Conservation (phyloP, 2,329 filamentous ascomycete species). For the Parastagonospora avenae region DNA sequence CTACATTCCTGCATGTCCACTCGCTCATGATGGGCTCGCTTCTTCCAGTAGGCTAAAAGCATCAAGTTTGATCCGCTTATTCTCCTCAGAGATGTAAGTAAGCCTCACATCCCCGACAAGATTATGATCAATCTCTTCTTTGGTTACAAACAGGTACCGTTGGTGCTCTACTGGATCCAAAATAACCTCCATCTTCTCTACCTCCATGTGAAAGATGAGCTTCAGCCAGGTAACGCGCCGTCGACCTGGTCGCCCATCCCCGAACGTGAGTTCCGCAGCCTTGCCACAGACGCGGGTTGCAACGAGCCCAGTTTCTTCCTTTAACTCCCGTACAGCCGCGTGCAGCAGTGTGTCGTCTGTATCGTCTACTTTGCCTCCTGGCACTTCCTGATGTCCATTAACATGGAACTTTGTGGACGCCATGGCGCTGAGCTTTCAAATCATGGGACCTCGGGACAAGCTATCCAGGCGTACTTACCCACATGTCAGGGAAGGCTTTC, state of each 20-base stretch:
- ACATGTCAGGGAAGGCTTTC: constrained; percentile 39
- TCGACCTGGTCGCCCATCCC: constrained; percentile 16
- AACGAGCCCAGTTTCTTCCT: constrained; percentile 58
- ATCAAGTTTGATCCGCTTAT: constrained; percentile 42
- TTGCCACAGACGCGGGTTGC: constrained; percentile 51
- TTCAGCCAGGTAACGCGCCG: constrained; percentile 40
- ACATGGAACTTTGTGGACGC: neutral
- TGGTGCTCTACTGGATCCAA: constrained; percentile 53
- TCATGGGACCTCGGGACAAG: neutral
- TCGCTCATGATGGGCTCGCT: neutral
- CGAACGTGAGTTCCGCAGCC: constrained; percentile 45
- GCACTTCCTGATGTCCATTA: constrained; percentile 52
- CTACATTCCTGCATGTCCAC: neutral
- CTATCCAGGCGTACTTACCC: constrained; percentile 36
- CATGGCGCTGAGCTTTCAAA: neutral
- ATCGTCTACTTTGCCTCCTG: constrained; percentile 56
- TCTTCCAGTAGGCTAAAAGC: constrained; percentile 36
- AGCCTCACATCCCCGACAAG: constrained; percentile 32
- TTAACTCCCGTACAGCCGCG: constrained; percentile 56
- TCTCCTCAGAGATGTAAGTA: constrained; percentile 36
- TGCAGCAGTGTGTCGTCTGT: constrained; percentile 56
- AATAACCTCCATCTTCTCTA: constrained; percentile 27
- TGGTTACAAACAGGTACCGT: constrained; percentile 45
- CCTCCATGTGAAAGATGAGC: constrained; percentile 43
- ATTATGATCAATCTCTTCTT: constrained; percentile 46